Conservation (phyloP, 176 grass and related monocot species). For the Ensete ventricosum region DNA sequence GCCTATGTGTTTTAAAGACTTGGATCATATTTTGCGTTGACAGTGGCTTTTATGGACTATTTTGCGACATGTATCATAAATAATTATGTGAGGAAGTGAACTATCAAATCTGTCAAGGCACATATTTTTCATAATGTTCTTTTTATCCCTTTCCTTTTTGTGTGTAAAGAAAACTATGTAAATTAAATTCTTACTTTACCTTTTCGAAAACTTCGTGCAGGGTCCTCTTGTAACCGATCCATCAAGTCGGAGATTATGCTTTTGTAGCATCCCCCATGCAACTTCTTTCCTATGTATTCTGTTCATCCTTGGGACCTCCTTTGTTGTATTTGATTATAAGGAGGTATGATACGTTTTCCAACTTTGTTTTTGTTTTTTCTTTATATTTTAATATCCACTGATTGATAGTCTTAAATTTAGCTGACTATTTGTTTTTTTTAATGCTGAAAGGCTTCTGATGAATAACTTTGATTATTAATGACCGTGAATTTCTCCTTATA, state of each 20-base stretch:
- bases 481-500: neutral
- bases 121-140: too few species aligned
- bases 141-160: too few species aligned
- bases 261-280: neutral
- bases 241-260: neutral
- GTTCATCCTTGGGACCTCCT: neutral
- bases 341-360: neutral
- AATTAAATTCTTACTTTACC: neutral
- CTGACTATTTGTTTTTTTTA: neutral
- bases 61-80: too few species aligned
- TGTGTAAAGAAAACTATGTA: too few species aligned
- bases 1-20: neutral
- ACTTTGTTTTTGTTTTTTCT: neutral
- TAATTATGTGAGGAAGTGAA: too few species aligned
- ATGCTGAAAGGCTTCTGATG: neutral
- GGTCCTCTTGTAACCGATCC: neutral
- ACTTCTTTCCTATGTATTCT: neutral
- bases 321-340: neutral
- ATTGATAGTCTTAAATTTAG: too few species aligned
- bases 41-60: too few species aligned
- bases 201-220: conserved; percentile 1
- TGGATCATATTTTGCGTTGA: too few species aligned
- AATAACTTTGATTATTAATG: neutral
- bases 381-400: neutral
- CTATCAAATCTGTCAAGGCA: too few species aligned